Evolutionary conservation across 75 land plant species (phyloP).

Genomic region (Selaginella tamariscina): DNA sequence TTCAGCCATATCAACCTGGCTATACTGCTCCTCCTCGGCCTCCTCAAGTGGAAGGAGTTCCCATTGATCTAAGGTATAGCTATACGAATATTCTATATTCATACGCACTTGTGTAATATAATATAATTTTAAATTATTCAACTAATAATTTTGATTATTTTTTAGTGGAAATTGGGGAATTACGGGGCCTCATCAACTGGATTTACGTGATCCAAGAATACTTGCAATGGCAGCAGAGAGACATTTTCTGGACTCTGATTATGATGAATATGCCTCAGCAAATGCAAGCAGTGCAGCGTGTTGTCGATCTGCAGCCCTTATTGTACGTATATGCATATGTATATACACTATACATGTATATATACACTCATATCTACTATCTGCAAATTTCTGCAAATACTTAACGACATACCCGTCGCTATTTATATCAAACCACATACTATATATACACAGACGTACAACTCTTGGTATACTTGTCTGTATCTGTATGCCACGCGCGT

Average conservation of each 20-base stretch:
- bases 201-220: slow-evolving; percentile 40
- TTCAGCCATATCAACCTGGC: not conserved
- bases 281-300: slow-evolving; percentile 46
- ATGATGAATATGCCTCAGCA: slow-evolving; percentile 43
- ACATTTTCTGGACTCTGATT: slow-evolving; percentile 31
- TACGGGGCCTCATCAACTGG: slow-evolving; percentile 25
- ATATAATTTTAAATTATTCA: too few relatives aligned
- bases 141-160: too few relatives aligned
- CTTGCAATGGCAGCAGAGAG: slow-evolving; percentile 53
- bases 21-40: slow-evolving; percentile 20
- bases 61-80: slow-evolving; percentile 59
- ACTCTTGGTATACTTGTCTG: too few relatives aligned
- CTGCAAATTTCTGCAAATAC: not conserved
- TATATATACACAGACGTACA: too few relatives aligned
- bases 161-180: slow-evolving; percentile 60
- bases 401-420: too few relatives aligned
- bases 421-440: too few relatives aligned
- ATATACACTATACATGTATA: not conserved
- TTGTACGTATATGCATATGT: slow-evolving; percentile 34
- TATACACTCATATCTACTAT: not conserved
- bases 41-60: slow-evolving; percentile 37
- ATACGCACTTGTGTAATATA: too few relatives aligned
- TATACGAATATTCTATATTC: too few relatives aligned
- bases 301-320: slow-evolving; percentile 51
- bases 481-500: too few relatives aligned